A percentile compares a stretch with the other conserved stretches of the same genome.
These are phyloP conservation scores for Didymella pinodella DNA, from an alignment of 2,329 filamentous ascomycete genomes.

Conservation along the genomic window DNA sequence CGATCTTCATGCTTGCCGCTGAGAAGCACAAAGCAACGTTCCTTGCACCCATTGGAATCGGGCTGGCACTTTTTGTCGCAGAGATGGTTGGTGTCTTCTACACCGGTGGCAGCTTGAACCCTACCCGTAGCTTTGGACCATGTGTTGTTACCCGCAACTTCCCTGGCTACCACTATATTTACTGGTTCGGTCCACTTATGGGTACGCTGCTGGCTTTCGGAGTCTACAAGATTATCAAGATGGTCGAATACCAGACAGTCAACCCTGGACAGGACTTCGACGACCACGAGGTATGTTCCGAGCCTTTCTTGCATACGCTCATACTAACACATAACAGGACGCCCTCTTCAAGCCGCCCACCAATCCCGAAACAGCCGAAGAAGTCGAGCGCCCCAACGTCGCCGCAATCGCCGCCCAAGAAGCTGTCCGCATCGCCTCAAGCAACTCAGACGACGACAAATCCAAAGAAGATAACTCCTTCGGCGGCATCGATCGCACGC, in stretches of 20 bases:
- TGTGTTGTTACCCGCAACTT: slow-evolving; percentile 50
- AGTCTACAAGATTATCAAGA: slow-evolving; percentile 53
- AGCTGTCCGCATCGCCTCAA: slow-evolving; percentile 21
- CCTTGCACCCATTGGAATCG: slow-evolving; percentile 75
- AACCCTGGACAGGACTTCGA: slow-evolving; percentile 53
- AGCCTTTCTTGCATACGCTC: not conserved
- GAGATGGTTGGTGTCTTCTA: slow-evolving; percentile 59
- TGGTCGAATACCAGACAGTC: slow-evolving; percentile 53
- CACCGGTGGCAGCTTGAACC: slow-evolving; percentile 55
- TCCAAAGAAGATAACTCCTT: slow-evolving; percentile 1
- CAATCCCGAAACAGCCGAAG: slow-evolving; percentile 32
- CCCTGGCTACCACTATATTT: slow-evolving; percentile 54
- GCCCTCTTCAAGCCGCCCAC: slow-evolving; percentile 42
- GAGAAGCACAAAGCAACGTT: slow-evolving; percentile 78
- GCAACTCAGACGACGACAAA: not conserved
- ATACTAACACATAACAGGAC: slow-evolving; percentile 22
- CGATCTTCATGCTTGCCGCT: slow-evolving; percentile 68
- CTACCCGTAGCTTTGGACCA: slow-evolving; percentile 53
- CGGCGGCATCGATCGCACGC: slow-evolving; percentile 10
- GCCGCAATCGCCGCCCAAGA: slow-evolving; percentile 38
- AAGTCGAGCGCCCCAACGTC: slow-evolving; percentile 46
- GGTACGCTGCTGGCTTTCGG: slow-evolving; percentile 49
- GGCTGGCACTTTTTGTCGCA: slow-evolving; percentile 71
- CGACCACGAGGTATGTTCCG: slow-evolving; percentile 41
- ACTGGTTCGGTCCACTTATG: slow-evolving; percentile 52